These are phyloP conservation scores for Bruguiera hainesii DNA, from an alignment of 441 rosid species.

Conservation along the genomic window DNA sequence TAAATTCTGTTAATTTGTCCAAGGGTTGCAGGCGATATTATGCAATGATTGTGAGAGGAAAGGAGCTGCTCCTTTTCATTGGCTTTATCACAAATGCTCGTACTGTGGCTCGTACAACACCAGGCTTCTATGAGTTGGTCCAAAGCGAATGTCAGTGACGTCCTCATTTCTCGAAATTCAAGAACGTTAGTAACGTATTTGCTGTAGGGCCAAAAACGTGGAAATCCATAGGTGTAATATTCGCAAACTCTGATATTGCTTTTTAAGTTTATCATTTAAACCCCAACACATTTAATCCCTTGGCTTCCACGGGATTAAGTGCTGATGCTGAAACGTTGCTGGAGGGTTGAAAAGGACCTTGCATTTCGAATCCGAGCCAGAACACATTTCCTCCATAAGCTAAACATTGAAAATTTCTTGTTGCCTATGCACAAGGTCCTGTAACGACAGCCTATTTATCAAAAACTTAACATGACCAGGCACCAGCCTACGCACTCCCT, in stretches of 20 bases:
- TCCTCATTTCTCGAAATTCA: too few relatives aligned
- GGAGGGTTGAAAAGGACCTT: neutral
- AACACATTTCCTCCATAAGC: neutral
- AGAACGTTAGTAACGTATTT: neutral
- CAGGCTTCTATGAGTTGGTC: constrained; percentile 43
- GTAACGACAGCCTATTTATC: neutral
- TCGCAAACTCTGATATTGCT: neutral
- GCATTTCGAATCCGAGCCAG: neutral
- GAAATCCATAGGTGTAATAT: neutral
- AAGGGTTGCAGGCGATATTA: constrained; percentile 48
- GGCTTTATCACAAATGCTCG: constrained; percentile 80
- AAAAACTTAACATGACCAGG: neutral
- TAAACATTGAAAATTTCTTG: neutral
- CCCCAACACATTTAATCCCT: neutral
- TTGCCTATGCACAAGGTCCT: neutral
- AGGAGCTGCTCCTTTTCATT: constrained; percentile 66
- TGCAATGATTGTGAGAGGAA: constrained; percentile 89
- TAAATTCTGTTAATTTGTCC: neutral
- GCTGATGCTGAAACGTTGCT: too few relatives aligned
- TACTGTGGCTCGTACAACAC: constrained; percentile 78
- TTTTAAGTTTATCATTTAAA: neutral
- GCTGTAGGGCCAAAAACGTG: neutral
- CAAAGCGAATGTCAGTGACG: constrained; percentile 13
- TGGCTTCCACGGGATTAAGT: neutral
- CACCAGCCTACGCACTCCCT: too few relatives aligned